Percentiles rank a stretch among this genome's conserved stretches.
These are phyloP conservation scores for Neurospora pannonica DNA, from an alignment of 495 filamentous ascomycete species.

Conservation along the genomic window DNA sequence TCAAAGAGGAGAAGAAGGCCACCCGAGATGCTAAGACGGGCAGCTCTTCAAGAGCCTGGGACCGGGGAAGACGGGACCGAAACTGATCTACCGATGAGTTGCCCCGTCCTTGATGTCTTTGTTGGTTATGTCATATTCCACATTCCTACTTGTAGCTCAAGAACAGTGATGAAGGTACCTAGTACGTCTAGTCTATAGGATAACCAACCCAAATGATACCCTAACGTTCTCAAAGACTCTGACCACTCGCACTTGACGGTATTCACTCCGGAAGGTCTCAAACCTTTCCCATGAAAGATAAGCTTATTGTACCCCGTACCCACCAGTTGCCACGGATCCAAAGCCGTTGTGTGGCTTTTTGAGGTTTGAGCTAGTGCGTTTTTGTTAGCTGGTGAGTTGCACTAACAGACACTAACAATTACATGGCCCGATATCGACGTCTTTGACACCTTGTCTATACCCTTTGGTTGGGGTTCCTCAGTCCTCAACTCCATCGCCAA, in stretches of 20 bases:
- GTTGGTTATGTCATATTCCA: not conserved
- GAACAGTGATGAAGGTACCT: not conserved
- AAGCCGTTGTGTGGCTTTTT: not conserved
- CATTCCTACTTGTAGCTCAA: not conserved
- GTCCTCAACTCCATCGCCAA: not conserved
- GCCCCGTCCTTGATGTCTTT: not conserved
- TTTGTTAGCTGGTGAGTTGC: not conserved
- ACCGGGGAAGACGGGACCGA: constrained; percentile 10
- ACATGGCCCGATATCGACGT: not conserved
- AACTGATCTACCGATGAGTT: not conserved
- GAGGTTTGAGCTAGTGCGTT: not conserved
- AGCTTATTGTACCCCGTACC: not conserved
- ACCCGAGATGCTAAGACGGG: constrained; percentile 41
- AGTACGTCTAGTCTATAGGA: not conserved
- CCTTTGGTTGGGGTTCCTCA: not conserved
- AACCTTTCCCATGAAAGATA: not conserved
- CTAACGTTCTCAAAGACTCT: not conserved
- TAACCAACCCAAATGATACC: not conserved
- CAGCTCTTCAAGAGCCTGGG: constrained; percentile 45
- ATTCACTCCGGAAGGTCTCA: not conserved
- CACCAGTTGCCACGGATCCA: not conserved
- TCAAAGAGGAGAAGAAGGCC: constrained; percentile 52
- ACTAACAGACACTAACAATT: not conserved
- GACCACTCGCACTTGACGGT: not conserved
- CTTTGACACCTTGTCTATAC: not conserved